These are phyloP conservation scores for Venturia oleaginea DNA, from an alignment of 2,329 filamentous ascomycete species.

Conservation along the genomic window DNA sequence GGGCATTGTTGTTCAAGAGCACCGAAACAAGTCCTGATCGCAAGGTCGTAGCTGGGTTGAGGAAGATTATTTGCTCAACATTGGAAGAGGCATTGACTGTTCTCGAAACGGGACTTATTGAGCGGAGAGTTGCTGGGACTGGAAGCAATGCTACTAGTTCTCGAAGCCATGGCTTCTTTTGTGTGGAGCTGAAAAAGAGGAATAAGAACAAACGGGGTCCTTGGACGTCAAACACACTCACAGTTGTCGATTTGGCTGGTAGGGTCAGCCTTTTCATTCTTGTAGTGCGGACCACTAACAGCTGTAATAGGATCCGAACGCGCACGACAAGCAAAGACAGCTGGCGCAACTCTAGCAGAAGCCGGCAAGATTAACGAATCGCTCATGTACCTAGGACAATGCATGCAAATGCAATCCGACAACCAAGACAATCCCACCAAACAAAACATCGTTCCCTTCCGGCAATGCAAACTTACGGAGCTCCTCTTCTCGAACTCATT, in stretches of 20 bases:
- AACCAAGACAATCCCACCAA: constrained; percentile 58
- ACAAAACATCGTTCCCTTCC: constrained; percentile 62
- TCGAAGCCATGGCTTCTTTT: constrained; percentile 92
- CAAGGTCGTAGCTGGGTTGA: constrained; percentile 88
- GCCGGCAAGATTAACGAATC: constrained; percentile 98
- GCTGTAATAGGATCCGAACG: constrained; percentile 63
- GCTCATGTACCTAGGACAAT: constrained; percentile 96
- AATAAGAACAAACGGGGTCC: constrained; percentile 44
- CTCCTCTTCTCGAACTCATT: constrained; percentile 44
- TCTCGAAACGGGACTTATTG: constrained; percentile 78
- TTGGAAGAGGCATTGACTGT: constrained; percentile 82
- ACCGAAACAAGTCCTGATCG: constrained; percentile 80
- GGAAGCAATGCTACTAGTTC: constrained; percentile 89
- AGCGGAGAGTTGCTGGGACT: constrained; percentile 80
- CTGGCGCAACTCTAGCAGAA: constrained; percentile 83
- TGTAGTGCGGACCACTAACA: constrained; percentile 13
- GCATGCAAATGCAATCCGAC: constrained; percentile 88
- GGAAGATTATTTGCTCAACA: constrained; percentile 77
- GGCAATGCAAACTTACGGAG: constrained; percentile 45
- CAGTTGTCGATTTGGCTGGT: constrained; percentile 85
- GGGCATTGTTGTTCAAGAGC: constrained; percentile 80
- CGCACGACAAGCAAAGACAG: constrained; percentile 86
- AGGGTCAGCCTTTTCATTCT: constrained; percentile 18
- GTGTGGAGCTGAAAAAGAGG: constrained; percentile 86
- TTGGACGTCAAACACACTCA: constrained; percentile 73